Evolutionary conservation across 2,329 filamentous ascomycete species (phyloP).

Genomic region (Epichloe amarillans): DNA sequence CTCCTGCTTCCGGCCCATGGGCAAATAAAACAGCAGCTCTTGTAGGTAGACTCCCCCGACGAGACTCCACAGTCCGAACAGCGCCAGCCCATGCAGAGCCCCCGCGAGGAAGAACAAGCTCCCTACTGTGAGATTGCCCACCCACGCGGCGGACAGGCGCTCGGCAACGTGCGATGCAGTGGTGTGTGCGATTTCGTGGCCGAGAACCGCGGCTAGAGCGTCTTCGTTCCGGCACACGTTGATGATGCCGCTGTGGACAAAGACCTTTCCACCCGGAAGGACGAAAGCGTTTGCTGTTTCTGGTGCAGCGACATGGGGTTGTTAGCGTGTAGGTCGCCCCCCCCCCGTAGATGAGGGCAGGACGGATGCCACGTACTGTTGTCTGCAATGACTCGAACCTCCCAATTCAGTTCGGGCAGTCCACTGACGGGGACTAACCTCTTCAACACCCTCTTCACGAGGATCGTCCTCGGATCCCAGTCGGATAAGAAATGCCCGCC

Average conservation of each 20-base stretch:
- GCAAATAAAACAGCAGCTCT: slow-evolving; percentile 51
- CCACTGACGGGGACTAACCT: slow-evolving; percentile 55
- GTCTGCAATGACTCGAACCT: slow-evolving; percentile 63
- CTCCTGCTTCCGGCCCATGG: slow-evolving; percentile 59
- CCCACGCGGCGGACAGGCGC: slow-evolving; percentile 39
- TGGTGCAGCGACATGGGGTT: slow-evolving; percentile 8
- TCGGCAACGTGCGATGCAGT: slow-evolving; percentile 57
- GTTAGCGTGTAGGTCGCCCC: neutral
- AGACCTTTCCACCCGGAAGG: slow-evolving; percentile 66
- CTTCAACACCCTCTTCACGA: slow-evolving; percentile 52
- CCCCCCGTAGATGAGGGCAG: too few species aligned
- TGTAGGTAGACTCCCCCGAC: slow-evolving; percentile 34
- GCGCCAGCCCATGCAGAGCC: slow-evolving; percentile 25
- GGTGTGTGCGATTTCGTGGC: slow-evolving; percentile 70
- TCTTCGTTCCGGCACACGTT: slow-evolving; percentile 53
- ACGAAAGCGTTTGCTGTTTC: slow-evolving; percentile 61
- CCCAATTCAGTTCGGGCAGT: slow-evolving; percentile 47
- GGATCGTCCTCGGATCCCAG: slow-evolving; percentile 39
- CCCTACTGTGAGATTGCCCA: slow-evolving; percentile 37
- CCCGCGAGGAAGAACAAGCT: slow-evolving; percentile 36
- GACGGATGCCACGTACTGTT: slow-evolving; percentile 21
- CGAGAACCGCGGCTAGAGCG: slow-evolving; percentile 60
- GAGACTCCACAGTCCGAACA: slow-evolving; percentile 27
- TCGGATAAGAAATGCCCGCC: slow-evolving; percentile 42
- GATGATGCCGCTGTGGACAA: slow-evolving; percentile 63